Percentiles rank a stretch among this genome's conserved stretches.
phyloP scores from a whole-genome alignment of 2,329 filamentous ascomycete species.

The Fusarium sp. region DNA sequence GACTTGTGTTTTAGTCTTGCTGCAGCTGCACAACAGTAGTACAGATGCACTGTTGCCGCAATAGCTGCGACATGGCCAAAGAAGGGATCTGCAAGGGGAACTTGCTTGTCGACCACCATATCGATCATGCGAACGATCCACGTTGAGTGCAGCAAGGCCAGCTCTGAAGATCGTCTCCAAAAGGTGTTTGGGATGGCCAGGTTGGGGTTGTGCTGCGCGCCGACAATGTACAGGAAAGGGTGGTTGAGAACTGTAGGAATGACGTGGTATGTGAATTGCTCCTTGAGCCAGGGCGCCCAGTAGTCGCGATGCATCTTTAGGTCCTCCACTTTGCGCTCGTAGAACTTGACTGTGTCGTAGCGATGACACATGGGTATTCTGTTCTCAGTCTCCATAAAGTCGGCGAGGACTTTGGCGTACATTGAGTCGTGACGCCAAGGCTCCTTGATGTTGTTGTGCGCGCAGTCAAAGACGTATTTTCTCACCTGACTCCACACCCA shows the following conservation, averaged over 20 bases:
- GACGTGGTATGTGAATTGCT: conserved; percentile 66
- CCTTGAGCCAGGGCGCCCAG: conserved; percentile 65
- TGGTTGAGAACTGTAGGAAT: conserved; percentile 66
- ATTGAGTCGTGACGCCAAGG: conserved; percentile 66
- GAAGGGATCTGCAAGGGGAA: conserved; percentile 64
- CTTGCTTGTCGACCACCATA: conserved; percentile 64
- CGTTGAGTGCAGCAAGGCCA: conserved; percentile 64
- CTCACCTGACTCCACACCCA: conserved; percentile 64
- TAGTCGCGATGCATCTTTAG: conserved; percentile 60
- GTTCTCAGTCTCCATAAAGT: conserved; percentile 65
- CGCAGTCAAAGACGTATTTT: conserved; percentile 62
- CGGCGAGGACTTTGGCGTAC: conserved; percentile 63
- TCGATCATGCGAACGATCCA: conserved; percentile 68
- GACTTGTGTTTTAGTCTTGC: conserved; percentile 63
- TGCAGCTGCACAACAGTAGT: conserved; percentile 65
- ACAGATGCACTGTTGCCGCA: conserved; percentile 65
- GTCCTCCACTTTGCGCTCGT: conserved; percentile 62
- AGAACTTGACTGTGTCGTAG: conserved; percentile 66
- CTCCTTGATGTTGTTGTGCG: conserved; percentile 61
- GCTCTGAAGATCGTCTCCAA: conserved; percentile 64
- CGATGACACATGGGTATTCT: conserved; percentile 63
- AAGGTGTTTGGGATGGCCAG: conserved; percentile 66
- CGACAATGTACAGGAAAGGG: conserved; percentile 66
- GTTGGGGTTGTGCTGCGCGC: conserved; percentile 64
- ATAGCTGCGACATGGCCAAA: conserved; percentile 65